Base-by-base conservation (phyloP, 148 eudicot genomes). In the Arctostaphylos glauca region DNA sequence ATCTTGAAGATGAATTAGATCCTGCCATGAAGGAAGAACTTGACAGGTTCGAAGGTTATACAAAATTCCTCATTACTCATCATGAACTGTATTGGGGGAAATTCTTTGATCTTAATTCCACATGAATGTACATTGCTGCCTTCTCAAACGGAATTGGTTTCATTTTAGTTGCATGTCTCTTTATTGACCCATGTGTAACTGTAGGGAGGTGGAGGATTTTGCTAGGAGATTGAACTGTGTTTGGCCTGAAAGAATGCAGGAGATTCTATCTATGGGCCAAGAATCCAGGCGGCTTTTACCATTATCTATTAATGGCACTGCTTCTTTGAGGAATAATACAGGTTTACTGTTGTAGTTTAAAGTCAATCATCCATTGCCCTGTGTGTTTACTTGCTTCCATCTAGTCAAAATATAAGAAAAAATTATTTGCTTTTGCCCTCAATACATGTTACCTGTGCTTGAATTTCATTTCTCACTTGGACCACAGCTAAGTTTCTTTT, bases 241-340 rank as follows among this genome's bases (percentile, higher is more conserved):
- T 85, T 94, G 97, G 97, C 94, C 95, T 15, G 94, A 93, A 75
- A 91, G 95, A 84, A 88, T 91, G 93, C 92, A 92, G 78, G 94
- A 90, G 86, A 83, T 93, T 82, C 74, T 89, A 31, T 86, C 92
- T 15, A 76, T 90, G 80, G 92, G 93, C 53, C 89, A 84, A 81
- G 91, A 88, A 25, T 66, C 71, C 71, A 90, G 92, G 80, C 87
- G 93, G 79, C 84, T 84, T 75, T 68, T 84, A 9, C 86, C 92
- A 43, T 31, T 85, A 56, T 78, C 90, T 60, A 71, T 82, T 56
- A 85, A 80, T 80, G 90, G 90, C 67, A 89, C 81, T 80, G 89
- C 87, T 58, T 89, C 94, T 48, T 72, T 84, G 43, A 87, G 84
- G 79, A 83, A 88, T 86, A 79, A 67, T 84, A 81, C 91, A 52